Percentiles rank a stretch among this genome's conserved stretches.
phyloP scores from a whole-genome alignment of 306 rosid species.

The Prunus armeniaca region DNA sequence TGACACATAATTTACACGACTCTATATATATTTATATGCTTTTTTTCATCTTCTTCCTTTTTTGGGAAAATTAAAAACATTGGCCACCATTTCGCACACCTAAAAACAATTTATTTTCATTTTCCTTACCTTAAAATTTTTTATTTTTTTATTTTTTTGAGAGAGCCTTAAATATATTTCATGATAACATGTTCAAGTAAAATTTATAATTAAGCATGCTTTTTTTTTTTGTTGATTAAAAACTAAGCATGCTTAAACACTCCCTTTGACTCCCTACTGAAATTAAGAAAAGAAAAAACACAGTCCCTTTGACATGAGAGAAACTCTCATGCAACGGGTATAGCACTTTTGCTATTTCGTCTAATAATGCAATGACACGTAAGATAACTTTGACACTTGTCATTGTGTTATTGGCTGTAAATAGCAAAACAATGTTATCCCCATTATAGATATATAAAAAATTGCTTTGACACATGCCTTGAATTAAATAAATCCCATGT shows the following conservation, averaged over 20 bases:
- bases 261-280: not conserved
- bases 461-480: not conserved
- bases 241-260: not conserved
- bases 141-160: too few relatives aligned
- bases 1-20: not conserved
- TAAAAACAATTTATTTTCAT: too few relatives aligned
- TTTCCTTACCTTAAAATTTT: not conserved
- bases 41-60: not conserved
- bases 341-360: accelerated
- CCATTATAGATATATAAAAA: too few relatives aligned
- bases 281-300: too few relatives aligned
- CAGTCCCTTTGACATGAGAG: too few relatives aligned
- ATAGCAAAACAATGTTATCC: too few relatives aligned
- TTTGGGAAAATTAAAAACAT: not conserved
- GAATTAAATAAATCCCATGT: not conserved
- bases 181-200: not conserved
- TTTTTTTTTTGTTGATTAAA: too few relatives aligned
- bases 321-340: too few relatives aligned
- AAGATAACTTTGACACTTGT: accelerated
- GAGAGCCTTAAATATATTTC: too few relatives aligned
- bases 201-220: not conserved
- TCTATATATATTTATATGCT: not conserved
- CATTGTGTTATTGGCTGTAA: accelerated
- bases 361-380: accelerated
- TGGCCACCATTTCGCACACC: not conserved